Evolutionary conservation across 441 rosid genomes (phyloP).

Genomic region (Populus tomentosa): DNA sequence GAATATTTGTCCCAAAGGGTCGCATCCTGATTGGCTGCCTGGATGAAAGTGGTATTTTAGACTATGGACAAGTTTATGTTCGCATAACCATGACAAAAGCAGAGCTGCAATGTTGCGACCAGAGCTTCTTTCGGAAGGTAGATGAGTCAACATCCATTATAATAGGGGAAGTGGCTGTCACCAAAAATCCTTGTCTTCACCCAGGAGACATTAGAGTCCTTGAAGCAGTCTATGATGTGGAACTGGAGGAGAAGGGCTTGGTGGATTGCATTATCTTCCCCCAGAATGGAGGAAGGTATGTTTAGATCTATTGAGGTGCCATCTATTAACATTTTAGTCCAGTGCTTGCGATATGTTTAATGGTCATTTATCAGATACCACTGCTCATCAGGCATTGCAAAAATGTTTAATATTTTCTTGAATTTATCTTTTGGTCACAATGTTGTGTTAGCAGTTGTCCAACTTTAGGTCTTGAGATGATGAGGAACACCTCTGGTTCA

Average conservation of each 20-base stretch:
- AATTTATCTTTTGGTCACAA: background rate
- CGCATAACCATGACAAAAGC: constrained; percentile 64
- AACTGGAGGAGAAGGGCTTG: constrained; percentile 60
- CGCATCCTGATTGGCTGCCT: constrained; percentile 79
- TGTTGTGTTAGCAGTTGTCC: background rate
- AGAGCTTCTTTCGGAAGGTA: constrained; percentile 49
- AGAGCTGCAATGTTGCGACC: constrained; percentile 48
- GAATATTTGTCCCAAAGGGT: constrained; percentile 78
- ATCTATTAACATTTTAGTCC: background rate
- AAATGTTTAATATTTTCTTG: background rate
- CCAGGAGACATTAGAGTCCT: constrained; percentile 95
- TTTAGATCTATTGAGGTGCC: background rate
- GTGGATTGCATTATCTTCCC: constrained; percentile 85
- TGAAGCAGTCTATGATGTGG: constrained; percentile 59
- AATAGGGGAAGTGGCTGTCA: constrained; percentile 74
- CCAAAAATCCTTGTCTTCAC: constrained; percentile 95
- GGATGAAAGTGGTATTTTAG: constrained; percentile 72
- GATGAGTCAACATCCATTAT: constrained; percentile 63
- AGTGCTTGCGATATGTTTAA: background rate
- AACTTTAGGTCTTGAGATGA: background rate
- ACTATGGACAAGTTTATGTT: constrained; percentile 82
- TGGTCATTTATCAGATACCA: background rate
- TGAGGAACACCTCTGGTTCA: background rate
- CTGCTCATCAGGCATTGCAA: background rate
- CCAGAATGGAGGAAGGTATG: constrained; percentile 77